Conservation (phyloP, 108 stramenopile genomes). For the Parmales sp. region DNA sequence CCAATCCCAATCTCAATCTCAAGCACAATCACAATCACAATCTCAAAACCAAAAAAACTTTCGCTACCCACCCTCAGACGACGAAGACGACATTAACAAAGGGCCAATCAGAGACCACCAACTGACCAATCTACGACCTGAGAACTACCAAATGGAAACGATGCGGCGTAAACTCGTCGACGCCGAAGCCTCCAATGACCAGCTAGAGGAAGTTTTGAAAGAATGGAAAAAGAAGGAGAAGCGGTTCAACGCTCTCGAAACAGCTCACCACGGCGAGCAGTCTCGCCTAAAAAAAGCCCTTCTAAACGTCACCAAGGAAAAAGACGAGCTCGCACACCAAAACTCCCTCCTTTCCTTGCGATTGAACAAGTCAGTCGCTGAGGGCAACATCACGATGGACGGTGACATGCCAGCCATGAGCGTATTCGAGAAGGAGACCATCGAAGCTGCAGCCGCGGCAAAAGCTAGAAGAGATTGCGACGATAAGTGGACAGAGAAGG, state of each 20-base stretch:
- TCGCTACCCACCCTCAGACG: no score
- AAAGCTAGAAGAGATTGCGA: constrained; percentile 3
- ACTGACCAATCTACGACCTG: not conserved
- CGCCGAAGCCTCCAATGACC: not conserved
- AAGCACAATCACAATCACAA: no score
- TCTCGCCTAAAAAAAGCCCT: not conserved
- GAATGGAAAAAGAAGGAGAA: not conserved
- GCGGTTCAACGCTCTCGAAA: not conserved
- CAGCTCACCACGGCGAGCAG: not conserved
- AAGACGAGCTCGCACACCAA: not conserved
- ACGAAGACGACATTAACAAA: no score
- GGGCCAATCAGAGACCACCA: not conserved
- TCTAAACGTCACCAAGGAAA: not conserved
- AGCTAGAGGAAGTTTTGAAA: not conserved
- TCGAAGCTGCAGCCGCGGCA: constrained; percentile 4
- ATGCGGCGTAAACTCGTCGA: constrained; percentile 1
- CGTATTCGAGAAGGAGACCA: not conserved
- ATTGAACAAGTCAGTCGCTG: not conserved
- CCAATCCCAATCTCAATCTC: no score
- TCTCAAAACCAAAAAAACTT: no score
- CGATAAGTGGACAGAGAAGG: not conserved
- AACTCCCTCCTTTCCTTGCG: not conserved
- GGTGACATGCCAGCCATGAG: not conserved
- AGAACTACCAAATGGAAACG: not conserved
- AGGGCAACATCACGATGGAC: not conserved